Conservation (phyloP, 2,329 filamentous ascomycete genomes). For the Arthrinium phaeospermum region DNA sequence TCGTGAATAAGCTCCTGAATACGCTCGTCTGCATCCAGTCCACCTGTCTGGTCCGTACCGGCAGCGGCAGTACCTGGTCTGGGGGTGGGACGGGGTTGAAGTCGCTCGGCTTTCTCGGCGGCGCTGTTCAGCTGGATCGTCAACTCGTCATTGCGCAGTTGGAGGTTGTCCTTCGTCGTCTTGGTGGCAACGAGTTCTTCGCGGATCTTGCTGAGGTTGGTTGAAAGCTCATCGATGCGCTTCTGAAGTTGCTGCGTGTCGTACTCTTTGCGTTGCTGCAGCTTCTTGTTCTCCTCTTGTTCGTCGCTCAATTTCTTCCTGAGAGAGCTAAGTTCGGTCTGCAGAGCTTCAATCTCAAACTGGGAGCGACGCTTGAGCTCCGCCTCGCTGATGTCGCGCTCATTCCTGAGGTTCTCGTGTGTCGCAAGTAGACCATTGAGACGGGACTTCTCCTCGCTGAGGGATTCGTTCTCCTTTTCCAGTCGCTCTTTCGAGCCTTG, state of each 20-base stretch:
- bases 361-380: constrained; percentile 84
- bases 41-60: constrained; percentile 46
- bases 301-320: constrained; percentile 87
- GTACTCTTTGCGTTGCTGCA: constrained; percentile 84
- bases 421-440: constrained; percentile 83
- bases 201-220: constrained; percentile 77
- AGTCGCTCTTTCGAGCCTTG: constrained; percentile 91
- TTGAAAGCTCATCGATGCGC: constrained; percentile 88
- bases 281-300: constrained; percentile 82
- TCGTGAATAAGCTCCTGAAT: constrained; percentile 84
- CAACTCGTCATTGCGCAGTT: constrained; percentile 86
- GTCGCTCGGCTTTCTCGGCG: constrained; percentile 81
- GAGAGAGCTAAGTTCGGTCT: constrained; percentile 76
- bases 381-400: constrained; percentile 83
- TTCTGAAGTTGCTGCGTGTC: constrained; percentile 88
- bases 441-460: constrained; percentile 83
- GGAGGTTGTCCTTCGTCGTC: constrained; percentile 87
- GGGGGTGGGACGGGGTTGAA: constrained; percentile 79
- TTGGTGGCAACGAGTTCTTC: constrained; percentile 88
- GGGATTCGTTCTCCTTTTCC: constrained; percentile 82
- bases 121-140: constrained; percentile 86
- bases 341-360: constrained; percentile 76
- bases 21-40: constrained; percentile 61
- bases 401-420: constrained; percentile 88
- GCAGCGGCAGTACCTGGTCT: constrained; percentile 52